Percentiles rank a stretch among this genome's conserved stretches.
These are phyloP conservation scores for Camellia granthamiana DNA, from an alignment of 148 eudicot genomes.

Conservation along the genomic window DNA sequence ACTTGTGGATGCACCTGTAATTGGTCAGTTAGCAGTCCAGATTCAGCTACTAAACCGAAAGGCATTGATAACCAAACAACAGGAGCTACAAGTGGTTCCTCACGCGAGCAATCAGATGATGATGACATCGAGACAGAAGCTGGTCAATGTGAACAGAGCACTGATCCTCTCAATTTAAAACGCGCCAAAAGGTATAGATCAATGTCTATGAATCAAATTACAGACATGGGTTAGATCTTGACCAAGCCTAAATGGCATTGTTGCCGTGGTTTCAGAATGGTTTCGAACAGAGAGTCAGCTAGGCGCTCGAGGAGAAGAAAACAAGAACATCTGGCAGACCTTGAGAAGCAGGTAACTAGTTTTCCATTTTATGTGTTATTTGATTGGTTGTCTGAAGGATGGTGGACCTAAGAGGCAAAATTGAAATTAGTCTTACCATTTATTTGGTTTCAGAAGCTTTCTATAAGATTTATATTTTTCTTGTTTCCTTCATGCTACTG, in stretches of 20 bases:
- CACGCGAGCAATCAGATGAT: conserved; percentile 64
- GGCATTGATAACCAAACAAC: conserved; percentile 43
- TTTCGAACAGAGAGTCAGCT: conserved; percentile 90
- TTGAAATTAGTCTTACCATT: not conserved
- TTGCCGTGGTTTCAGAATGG: conserved; percentile 55
- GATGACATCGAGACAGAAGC: conserved; percentile 72
- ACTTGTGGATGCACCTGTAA: conserved; percentile 3
- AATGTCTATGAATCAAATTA: not conserved
- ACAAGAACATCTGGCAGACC: conserved; percentile 78
- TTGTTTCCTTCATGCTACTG: not conserved
- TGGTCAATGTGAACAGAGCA: conserved; percentile 75
- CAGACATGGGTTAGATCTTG: not conserved
- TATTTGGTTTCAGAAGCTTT: not conserved
- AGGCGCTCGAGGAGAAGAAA: conserved; percentile 83
- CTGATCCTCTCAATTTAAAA: conserved; percentile 44
- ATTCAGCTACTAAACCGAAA: conserved; percentile 57
- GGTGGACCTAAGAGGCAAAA: not conserved
- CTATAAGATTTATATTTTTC: not conserved
- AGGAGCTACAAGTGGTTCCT: conserved; percentile 60
- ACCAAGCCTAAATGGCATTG: conserved; percentile 8
- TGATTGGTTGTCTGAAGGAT: not conserved
- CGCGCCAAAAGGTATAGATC: conserved; percentile 57
- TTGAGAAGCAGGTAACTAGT: conserved; percentile 68
- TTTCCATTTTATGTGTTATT: not conserved
- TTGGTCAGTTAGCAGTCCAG: conserved; percentile 65